Evolutionary conservation across 2,329 filamentous ascomycete species (phyloP).

Genomic region (Aspergillus sp.): DNA sequence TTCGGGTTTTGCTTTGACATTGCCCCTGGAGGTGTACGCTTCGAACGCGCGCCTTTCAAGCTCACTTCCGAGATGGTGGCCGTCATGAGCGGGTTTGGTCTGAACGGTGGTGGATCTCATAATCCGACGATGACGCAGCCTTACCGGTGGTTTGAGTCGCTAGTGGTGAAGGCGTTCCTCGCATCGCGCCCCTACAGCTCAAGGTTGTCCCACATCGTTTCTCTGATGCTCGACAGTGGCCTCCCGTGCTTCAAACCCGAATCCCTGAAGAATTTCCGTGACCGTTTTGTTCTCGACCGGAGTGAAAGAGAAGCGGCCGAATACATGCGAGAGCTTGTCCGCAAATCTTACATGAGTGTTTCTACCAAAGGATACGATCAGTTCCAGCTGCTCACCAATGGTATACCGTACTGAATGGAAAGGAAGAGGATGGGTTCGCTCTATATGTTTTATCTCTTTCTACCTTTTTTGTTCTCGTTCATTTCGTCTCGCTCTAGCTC

Average conservation of each 20-base stretch:
- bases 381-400: constrained; percentile 95
- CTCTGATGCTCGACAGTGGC: constrained; percentile 93
- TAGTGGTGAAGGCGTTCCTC: constrained; percentile 93
- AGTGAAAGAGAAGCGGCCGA: constrained; percentile 90
- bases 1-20: constrained; percentile 99
- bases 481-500: too few relatives aligned
- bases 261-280: constrained; percentile 86
- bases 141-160: constrained; percentile 94
- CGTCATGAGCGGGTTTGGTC: constrained; percentile 79
- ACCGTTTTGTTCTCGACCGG: constrained; percentile 89
- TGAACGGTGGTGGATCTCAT: constrained; percentile 34
- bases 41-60: constrained; percentile 98
- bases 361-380: constrained; percentile 96
- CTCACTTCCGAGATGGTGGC: constrained; percentile 96
- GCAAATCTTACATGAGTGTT: constrained; percentile 86
- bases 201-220: constrained; percentile 85
- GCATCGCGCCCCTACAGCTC: constrained; percentile 82
- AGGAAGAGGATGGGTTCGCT: background rate
- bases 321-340: constrained; percentile 85
- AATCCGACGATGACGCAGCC: constrained; percentile 70
- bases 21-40: constrained; percentile 92
- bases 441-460: background rate
- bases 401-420: constrained; percentile 76
- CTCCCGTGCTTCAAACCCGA: constrained; percentile 97
- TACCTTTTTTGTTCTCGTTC: background rate